phyloP scores from a whole-genome alignment of 208 protist genomes.

The Herpetomonas tarakana region DNA sequence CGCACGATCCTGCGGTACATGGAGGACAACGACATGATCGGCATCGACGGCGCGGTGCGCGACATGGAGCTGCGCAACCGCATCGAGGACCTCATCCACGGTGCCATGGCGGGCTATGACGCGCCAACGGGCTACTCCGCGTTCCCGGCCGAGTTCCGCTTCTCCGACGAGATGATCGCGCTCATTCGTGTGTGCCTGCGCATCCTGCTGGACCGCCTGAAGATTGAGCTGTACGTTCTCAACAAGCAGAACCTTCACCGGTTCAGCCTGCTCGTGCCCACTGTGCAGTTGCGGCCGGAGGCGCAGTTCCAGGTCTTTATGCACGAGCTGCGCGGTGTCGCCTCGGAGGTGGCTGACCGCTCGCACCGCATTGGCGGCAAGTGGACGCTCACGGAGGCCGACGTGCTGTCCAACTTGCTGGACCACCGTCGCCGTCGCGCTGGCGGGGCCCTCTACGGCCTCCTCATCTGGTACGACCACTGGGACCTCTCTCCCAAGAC shows the following conservation, averaged over 20 bases:
- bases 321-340: slow-evolving; percentile 63
- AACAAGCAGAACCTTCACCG: slow-evolving; percentile 69
- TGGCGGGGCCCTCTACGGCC: slow-evolving; percentile 45
- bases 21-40: slow-evolving; percentile 28
- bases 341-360: slow-evolving; percentile 51
- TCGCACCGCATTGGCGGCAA: slow-evolving; percentile 51
- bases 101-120: slow-evolving; percentile 29
- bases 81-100: slow-evolving; percentile 53
- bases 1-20: slow-evolving; percentile 36
- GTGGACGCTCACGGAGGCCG: slow-evolving; percentile 53
- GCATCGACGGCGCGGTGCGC: slow-evolving; percentile 18
- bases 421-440: slow-evolving; percentile 63
- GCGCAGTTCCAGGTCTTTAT: slow-evolving; percentile 64
- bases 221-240: slow-evolving; percentile 74
- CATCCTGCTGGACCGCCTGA: slow-evolving; percentile 66
- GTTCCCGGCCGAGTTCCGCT: slow-evolving; percentile 63
- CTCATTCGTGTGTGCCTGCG: slow-evolving; percentile 65
- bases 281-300: slow-evolving; percentile 63
- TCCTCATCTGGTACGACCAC: slow-evolving; percentile 86
- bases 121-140: slow-evolving; percentile 38
- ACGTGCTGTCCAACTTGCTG: slow-evolving; percentile 54
- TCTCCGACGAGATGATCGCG: slow-evolving; percentile 53
- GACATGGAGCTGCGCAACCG: slow-evolving; percentile 39
- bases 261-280: slow-evolving; percentile 44
- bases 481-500: slow-evolving; percentile 70